A percentile compares a stretch with the other conserved stretches of the same genome.
Conservation (phyloP, 2,329 filamentous ascomycete genomes). For the Xylaria sp. region DNA sequence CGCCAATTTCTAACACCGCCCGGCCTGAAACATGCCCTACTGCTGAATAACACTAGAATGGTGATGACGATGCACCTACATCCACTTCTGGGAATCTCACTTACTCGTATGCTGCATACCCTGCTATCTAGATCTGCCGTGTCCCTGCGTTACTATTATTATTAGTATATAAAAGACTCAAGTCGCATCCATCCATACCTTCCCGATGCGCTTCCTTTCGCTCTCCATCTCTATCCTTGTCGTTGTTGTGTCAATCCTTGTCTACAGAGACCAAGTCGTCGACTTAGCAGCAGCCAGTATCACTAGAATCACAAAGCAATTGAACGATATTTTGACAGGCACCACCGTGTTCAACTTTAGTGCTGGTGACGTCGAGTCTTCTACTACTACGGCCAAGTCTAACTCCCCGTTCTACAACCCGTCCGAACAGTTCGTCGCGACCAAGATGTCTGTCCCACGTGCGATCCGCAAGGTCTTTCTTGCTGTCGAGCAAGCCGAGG, state of each 20-base stretch:
- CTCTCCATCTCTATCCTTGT: slow-evolving; percentile 53
- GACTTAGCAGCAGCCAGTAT: slow-evolving; percentile 43
- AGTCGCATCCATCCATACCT: slow-evolving; percentile 27
- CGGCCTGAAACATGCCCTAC: slow-evolving; percentile 18
- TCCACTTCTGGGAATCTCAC: slow-evolving; percentile 3
- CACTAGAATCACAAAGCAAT: slow-evolving; percentile 39
- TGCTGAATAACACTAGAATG: slow-evolving; percentile 10
- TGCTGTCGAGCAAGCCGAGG: slow-evolving; percentile 86
- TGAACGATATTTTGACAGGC: slow-evolving; percentile 34
- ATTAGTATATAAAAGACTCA: slow-evolving; percentile 33
- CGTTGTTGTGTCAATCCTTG: slow-evolving; percentile 52
- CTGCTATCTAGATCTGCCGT: slow-evolving; percentile 22
- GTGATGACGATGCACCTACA: slow-evolving; percentile 14
- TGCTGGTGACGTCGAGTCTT: slow-evolving; percentile 32
- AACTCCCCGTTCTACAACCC: slow-evolving; percentile 46
- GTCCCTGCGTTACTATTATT: slow-evolving; percentile 6
- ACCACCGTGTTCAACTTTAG: slow-evolving; percentile 26
- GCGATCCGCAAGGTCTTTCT: slow-evolving; percentile 85
- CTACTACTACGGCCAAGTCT: slow-evolving; percentile 32
- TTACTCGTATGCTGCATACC: neutral
- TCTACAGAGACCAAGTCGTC: slow-evolving; percentile 49
- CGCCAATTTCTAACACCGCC: slow-evolving; percentile 3
- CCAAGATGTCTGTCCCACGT: slow-evolving; percentile 74
- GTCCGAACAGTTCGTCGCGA: slow-evolving; percentile 48
- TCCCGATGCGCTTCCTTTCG: slow-evolving; percentile 53